Base-by-base conservation (phyloP, 257 asterid genomes). In the Plantago ovata region DNA sequence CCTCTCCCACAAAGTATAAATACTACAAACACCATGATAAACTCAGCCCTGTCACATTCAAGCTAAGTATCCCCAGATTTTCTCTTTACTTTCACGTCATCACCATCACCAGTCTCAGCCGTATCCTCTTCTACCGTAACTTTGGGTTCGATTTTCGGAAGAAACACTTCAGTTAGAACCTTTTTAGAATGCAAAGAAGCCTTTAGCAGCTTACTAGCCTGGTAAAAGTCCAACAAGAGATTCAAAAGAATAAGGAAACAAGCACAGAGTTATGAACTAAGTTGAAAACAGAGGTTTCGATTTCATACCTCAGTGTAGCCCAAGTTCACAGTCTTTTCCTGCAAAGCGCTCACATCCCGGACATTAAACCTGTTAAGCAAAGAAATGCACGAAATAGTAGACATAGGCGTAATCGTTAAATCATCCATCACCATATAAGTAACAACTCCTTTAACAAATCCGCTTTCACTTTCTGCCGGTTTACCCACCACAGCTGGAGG, bases 381-480 rank as follows among this genome's bases (percentile, higher is more conserved):
- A 11, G 74, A 12, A 6, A 73, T 64, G 62, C 62, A 24, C 0
- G 78, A 76, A 7, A 73, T 65, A 1, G 79, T 45, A 1, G 82
- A 75, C 78, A 69, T 58, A 0, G 75, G 79, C 53, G 46, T 69
- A n/a, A 75, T 61, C 1, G 2, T 50, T 53, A 79, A 24, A 39
- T 72, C 56, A 64, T 72, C 77, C 81, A 69, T 60, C 16, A 75
- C 73, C 81, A 78, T 65, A 40, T 75, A 71, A 0, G 67, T 69
- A 0, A 75, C 66, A 10, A 56, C 58, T 0, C 67, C 83, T 70
- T 78, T 76, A 42, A 78, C 80, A 20, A 75, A 61, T 1, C 81
- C 91, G 8, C 60, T 54, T 2, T 42, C 67, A 0, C 0, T 48
- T 4, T 28, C 3, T 11, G 6, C 54, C 14, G 56, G 7, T 28